These are phyloP conservation scores for Cochlearia excelsa DNA, from an alignment of 345 rosid species.

Conservation along the genomic window DNA sequence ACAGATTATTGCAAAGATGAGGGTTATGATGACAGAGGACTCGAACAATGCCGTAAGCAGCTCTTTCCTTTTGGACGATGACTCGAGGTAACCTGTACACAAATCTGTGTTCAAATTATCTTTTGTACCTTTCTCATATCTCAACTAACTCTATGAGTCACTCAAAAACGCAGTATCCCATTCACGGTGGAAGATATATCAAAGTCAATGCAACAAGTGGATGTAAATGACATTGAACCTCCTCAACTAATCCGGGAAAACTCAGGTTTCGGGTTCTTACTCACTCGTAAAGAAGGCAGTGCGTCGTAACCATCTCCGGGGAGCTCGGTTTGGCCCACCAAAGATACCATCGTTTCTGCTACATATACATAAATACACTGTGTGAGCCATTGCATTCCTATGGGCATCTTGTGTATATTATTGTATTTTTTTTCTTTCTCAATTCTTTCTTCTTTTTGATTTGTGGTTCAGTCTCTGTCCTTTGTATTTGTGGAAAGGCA, in stretches of 20 bases:
- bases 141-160: slow-evolving; percentile 20
- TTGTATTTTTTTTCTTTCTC: background rate
- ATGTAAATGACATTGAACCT: slow-evolving; percentile 81
- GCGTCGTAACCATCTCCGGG: slow-evolving; percentile 11
- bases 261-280: slow-evolving; percentile 88
- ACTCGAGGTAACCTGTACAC: slow-evolving; percentile 65
- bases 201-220: slow-evolving; percentile 86
- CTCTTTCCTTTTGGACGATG: slow-evolving; percentile 95
- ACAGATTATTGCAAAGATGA: slow-evolving; percentile 91
- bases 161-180: slow-evolving; percentile 68
- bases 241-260: slow-evolving; percentile 83
- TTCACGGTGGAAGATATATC: slow-evolving; percentile 98
- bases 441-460: slow-evolving; percentile 31
- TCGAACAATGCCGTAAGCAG: slow-evolving; percentile 90
- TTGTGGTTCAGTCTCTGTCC: slow-evolving; percentile 34
- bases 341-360: slow-evolving; percentile 14
- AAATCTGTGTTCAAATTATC: background rate
- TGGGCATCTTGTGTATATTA: slow-evolving; percentile 31
- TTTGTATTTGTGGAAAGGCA: slow-evolving; percentile 36
- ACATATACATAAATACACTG: slow-evolving; percentile 30
- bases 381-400: slow-evolving; percentile 25
- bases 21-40: slow-evolving; percentile 96
- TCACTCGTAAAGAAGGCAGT: slow-evolving; percentile 60
- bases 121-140: background rate
- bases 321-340: slow-evolving; percentile 15